Percentiles rank a stretch among this genome's conserved stretches.
Evolutionary conservation across 140 eudicot genomes (phyloP).

Genomic region (Flaveria floridana): DNA sequence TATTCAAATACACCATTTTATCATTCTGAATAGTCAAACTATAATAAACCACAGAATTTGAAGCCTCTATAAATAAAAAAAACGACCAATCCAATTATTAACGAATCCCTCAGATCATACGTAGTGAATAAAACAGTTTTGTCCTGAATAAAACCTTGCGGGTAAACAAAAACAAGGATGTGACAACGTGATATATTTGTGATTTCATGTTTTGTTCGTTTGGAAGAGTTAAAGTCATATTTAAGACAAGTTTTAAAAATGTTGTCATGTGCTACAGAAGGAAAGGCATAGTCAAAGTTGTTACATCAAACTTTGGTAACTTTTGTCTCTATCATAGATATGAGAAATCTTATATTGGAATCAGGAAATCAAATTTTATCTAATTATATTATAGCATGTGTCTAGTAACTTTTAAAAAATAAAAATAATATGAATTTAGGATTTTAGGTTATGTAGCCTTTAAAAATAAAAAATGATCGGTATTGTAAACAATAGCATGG

Average conservation of each 20-base stretch:
- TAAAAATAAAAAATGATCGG: no score
- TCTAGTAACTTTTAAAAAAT: no score
- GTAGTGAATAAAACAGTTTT: neutral
- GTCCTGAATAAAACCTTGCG: neutral
- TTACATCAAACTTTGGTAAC: slow-evolving; percentile 1
- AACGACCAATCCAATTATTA: no score
- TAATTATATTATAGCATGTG: neutral
- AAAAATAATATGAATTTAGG: neutral
- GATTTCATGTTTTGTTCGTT: slow-evolving; percentile 21
- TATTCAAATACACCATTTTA: no score
- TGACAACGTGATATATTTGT: slow-evolving; percentile 19
- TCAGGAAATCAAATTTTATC: neutral
- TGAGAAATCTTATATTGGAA: slow-evolving; percentile 23
- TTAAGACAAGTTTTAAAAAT: slow-evolving; percentile 8
- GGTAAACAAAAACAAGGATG: neutral
- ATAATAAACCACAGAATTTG: no score
- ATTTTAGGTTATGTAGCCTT: no score
- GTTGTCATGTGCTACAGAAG: neutral
- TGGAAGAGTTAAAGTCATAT: slow-evolving; percentile 13
- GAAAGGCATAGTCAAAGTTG: slow-evolving; percentile 20
- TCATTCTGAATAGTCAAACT: no score
- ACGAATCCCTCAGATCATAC: neutral
- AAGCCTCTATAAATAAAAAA: no score
- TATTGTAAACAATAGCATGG: no score
- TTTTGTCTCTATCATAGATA: slow-evolving; percentile 17